phyloP scores from a whole-genome alignment of 2,329 filamentous ascomycete genomes.

The Didymella segeticola region DNA sequence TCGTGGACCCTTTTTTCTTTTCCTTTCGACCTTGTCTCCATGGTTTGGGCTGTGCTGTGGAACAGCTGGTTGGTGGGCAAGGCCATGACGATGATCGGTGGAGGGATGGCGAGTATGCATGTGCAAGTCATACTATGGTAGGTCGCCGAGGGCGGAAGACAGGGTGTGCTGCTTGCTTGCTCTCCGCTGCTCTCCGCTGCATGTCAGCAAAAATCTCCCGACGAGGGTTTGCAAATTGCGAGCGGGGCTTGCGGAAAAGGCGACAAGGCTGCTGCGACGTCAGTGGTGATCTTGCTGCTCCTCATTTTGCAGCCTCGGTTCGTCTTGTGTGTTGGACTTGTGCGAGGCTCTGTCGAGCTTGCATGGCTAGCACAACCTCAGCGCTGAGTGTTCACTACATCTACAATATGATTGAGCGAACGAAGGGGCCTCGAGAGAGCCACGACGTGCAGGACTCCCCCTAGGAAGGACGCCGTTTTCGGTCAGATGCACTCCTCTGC shows the following conservation, averaged over 20 bases:
- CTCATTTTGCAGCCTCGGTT: background rate
- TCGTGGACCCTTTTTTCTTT: conserved; percentile 5
- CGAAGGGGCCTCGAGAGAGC: background rate
- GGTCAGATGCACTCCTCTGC: conserved; percentile 7
- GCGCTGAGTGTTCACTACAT: background rate
- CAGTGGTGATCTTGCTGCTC: background rate
- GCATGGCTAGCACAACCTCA: conserved; percentile 1
- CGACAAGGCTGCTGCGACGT: background rate
- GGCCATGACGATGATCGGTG: conserved; percentile 1
- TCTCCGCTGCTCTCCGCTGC: conserved; percentile 3
- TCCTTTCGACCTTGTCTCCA: background rate
- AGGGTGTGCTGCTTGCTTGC: background rate
- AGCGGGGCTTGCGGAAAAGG: background rate
- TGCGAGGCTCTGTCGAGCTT: background rate
- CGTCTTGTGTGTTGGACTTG: background rate
- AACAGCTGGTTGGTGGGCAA: background rate
- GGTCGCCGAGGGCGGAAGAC: background rate
- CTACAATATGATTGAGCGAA: background rate
- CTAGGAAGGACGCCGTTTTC: background rate
- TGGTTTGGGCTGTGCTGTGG: background rate
- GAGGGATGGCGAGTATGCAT: conserved; percentile 1
- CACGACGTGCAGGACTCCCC: background rate
- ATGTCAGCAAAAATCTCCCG: conserved; percentile 1
- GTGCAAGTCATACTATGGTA: background rate
- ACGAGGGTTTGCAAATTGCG: conserved; percentile 1